Conservation (phyloP, 78 protist genomes). For the Dictyostelium firmibasis region DNA sequence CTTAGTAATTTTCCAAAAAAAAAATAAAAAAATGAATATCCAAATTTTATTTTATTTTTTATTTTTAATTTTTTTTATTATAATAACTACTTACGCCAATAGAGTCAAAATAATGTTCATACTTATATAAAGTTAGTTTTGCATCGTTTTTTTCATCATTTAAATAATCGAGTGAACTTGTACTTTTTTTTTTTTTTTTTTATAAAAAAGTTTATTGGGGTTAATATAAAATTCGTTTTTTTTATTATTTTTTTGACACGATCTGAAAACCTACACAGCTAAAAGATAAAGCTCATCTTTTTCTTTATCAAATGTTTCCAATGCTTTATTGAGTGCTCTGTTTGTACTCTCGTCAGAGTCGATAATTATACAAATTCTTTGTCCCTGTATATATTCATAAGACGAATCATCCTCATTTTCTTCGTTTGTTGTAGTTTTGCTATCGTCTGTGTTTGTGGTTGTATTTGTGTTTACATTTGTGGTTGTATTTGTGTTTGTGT, state of each 20-base stretch:
- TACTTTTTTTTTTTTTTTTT: neutral
- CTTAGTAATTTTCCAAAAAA: neutral
- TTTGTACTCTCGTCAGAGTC: slow-evolving; percentile 66
- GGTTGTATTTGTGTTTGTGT: neutral
- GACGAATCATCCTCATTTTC: neutral
- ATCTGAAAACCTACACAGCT: slow-evolving; percentile 26
- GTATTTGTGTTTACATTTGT: neutral
- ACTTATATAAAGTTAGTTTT: slow-evolving; percentile 49
- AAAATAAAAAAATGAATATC: neutral
- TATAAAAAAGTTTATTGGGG: neutral
- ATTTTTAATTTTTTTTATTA: neutral
- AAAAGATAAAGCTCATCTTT: slow-evolving; percentile 61
- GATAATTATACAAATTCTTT: slow-evolving; percentile 15
- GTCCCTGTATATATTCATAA: slow-evolving; percentile 27
- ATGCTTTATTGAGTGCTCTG: slow-evolving; percentile 33
- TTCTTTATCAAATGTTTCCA: slow-evolving; percentile 34
- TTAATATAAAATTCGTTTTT: neutral
- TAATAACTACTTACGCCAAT: neutral
- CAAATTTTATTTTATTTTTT: too few species aligned
- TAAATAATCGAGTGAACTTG: slow-evolving; percentile 58
- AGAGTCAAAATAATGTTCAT: slow-evolving; percentile 58
- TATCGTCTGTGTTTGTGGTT: neutral
- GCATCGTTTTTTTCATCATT: slow-evolving; percentile 77
- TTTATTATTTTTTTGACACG: neutral
- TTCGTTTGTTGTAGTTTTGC: neutral